A percentile compares a stretch with the other conserved stretches of the same genome.
Evolutionary conservation across 2,329 filamentous ascomycete genomes (phyloP).

Genomic region (Ambrosiella beaveri): DNA sequence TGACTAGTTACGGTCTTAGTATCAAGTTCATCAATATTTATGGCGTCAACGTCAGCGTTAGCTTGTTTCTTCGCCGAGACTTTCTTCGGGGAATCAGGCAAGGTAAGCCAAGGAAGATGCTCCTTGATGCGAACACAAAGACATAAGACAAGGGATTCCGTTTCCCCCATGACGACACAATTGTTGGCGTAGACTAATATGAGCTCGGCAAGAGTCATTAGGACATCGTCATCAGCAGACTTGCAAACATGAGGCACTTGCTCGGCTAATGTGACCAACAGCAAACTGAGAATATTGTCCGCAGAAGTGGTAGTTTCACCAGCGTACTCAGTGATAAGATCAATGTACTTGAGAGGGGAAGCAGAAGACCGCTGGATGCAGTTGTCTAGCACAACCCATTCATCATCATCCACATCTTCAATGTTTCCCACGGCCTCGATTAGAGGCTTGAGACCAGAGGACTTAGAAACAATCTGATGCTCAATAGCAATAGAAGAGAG

Average conservation of each 20-base stretch:
- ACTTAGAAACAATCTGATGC: slow-evolving; percentile 11
- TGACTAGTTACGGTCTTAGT: not conserved
- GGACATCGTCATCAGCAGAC: slow-evolving; percentile 25
- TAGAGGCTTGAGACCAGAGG: slow-evolving; percentile 7
- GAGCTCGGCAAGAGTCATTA: slow-evolving; percentile 36
- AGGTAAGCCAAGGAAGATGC: slow-evolving; percentile 16
- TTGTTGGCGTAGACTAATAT: slow-evolving; percentile 39
- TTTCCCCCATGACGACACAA: slow-evolving; percentile 34
- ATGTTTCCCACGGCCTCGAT: slow-evolving; percentile 10
- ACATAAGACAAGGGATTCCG: slow-evolving; percentile 16
- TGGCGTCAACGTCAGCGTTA: not conserved
- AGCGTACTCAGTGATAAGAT: slow-evolving; percentile 39
- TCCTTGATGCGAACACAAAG: slow-evolving; percentile 20
- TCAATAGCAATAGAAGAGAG: slow-evolving; percentile 9
- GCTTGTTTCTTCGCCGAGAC: not conserved
- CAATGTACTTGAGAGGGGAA: slow-evolving; percentile 69
- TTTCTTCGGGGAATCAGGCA: slow-evolving; percentile 4
- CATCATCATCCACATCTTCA: slow-evolving; percentile 20
- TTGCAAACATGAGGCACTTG: slow-evolving; percentile 56
- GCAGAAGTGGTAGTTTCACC: slow-evolving; percentile 18
- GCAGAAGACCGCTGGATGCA: slow-evolving; percentile 58
- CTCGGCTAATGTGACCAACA: slow-evolving; percentile 55
- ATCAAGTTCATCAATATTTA: slow-evolving; percentile 2
- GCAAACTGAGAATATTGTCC: slow-evolving; percentile 30
- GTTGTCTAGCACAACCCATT: slow-evolving; percentile 67